Base-by-base conservation (phyloP, 1,284 basidiomycete species). In the Flammula alnicola region DNA sequence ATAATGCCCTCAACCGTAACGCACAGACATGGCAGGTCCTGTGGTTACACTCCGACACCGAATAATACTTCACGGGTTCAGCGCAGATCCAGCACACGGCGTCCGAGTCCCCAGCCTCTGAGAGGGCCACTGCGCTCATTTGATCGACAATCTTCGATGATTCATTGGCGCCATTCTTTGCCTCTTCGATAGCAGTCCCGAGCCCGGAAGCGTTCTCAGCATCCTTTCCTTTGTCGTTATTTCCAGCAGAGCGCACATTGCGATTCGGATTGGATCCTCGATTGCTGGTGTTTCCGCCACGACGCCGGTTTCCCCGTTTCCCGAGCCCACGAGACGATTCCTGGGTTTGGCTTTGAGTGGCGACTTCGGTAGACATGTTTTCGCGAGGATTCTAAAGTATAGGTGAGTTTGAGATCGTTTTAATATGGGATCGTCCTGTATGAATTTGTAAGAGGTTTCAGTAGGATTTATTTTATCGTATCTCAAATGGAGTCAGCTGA, bases 31-130 rank as follows among this genome's bases (percentile, higher is more conserved):
- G 92, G 72, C 93, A 96, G 5, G 91, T 94, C 33, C 89, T 77
- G 67, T 99, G 96, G 64, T 94, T 93, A 73, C 96, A 99, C 42
- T 88, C 83, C 6, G 93, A 89, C 12, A 98, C 72, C 8, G 92
- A 86, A 70, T 88, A 95, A 66, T 93, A 95, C 63, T 90, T 93
- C 67, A 98, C 85, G 2, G 90, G 89, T 65, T 99, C 95, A 1
- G 96, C 95, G 63, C 96, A 99, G 68, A 99, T 98, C 78, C 88
- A 96, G 73, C 97, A 99, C 3, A 88, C 67, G n/a, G n/a, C n/a
- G 11, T 68, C 77, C 60, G 38, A 72, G 64, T 63, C 74, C 29
- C 63, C 63, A 17, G 61, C 56, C 17, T 67, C 66, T 17, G 55
- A 55, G 4, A 57, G 45, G n/a, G 51, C 52, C 14, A 52, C 48